Evolutionary conservation across 768 basidiomycete species (phyloP), one percentile per base, ranked within the genome.

Genomic region (Mrakia gelida): DNA sequence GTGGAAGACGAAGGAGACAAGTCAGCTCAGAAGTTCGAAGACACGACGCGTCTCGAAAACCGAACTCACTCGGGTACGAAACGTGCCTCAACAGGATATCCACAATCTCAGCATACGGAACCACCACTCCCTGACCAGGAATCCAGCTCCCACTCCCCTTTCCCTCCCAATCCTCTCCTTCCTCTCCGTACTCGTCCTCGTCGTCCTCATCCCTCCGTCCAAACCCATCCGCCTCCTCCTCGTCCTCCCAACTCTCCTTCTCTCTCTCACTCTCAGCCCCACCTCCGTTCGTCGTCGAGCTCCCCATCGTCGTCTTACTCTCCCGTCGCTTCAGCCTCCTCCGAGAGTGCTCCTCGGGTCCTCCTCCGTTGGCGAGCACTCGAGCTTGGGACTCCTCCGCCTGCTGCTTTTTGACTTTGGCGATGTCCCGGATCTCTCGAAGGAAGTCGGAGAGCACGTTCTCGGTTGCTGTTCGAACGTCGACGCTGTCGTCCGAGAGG

Each of bases 21-120:
- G 71, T 18, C 26, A 34, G 73, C 67, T 59, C 21, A 73, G 43
- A 28, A 28, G 62, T 28, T 18, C 30, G 61, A 32, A 3, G 32
- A 5, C 23, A 62, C 79, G 52, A 49, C 26, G 79, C 52, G 70
- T 15, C 26, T 59, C 71, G 43, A 76, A 52, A 70, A 34, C 43
- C 11, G 9, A 49, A 87, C 91, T 84, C 80, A 94, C 94, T 94
- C 82, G 84, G 84, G 78, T 93, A 92, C 56, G 88, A 87, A 45
- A 98, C 86, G 81, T 98, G 94, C 80, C 90, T 88, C 15, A 98
- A 90, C 65, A 99, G 85, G 80, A 96, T 98, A 82, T 98, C 94
- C 54, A 98, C 90, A 73, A 99, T 93, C 3, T 95, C 91, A 23
- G 91, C 89, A 83, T 95, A 94, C 83, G 98, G 92, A 78, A 99